phyloP scores from a whole-genome alignment of 2,329 filamentous ascomycete genomes.

The Arthrinium phaeospermum region DNA sequence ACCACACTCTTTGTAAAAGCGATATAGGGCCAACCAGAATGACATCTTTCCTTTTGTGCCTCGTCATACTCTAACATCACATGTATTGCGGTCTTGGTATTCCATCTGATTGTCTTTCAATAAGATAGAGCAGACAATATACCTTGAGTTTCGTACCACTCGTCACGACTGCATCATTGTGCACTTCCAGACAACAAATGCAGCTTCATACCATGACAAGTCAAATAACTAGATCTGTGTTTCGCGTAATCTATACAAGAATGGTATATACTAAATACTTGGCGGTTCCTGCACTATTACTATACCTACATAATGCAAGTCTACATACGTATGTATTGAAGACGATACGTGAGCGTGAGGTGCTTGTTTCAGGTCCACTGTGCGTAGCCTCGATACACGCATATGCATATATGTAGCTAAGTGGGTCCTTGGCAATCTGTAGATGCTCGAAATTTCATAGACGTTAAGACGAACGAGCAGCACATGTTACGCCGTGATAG shows the following conservation, averaged over 20 bases:
- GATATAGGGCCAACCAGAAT: neutral
- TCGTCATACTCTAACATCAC: neutral
- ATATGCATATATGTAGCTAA: neutral
- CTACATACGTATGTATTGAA: neutral
- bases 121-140: neutral
- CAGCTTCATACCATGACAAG: no score
- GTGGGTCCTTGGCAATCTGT: neutral
- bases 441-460: slow-evolving; percentile 14
- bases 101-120: neutral
- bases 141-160: neutral
- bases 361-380: neutral
- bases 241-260: no score
- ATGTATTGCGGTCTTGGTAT: no score
- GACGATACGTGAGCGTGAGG: no score
- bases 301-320: no score
- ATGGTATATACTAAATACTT: no score
- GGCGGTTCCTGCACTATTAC: no score
- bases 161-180: no score
- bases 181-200: no score
- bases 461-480: neutral
- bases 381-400: neutral
- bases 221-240: no score
- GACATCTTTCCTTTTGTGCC: neutral
- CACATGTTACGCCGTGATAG: neutral
- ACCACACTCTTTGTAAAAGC: neutral